These are phyloP conservation scores for Phanerochaete carnosa DNA, from an alignment of 768 basidiomycete species.

Conservation along the genomic window DNA sequence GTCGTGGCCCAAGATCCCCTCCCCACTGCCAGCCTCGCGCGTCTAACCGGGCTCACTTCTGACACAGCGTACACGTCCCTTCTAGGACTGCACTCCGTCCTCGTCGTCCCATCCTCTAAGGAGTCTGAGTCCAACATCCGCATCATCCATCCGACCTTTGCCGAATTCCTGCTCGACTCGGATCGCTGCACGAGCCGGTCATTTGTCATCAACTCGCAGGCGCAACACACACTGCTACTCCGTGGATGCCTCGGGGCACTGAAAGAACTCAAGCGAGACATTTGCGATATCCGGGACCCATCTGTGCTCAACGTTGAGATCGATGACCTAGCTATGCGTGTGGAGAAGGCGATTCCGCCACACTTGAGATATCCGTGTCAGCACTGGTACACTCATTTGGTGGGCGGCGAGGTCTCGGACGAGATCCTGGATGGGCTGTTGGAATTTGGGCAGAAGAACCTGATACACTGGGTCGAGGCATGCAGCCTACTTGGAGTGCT, in stretches of 20 bases:
- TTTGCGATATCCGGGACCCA: not conserved
- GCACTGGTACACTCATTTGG: slow-evolving; percentile 20
- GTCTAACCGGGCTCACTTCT: not conserved
- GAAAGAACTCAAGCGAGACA: not conserved
- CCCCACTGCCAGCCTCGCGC: not conserved
- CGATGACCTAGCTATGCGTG: not conserved
- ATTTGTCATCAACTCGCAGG: not conserved
- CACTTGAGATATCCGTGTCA: slow-evolving; percentile 21
- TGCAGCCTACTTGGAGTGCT: slow-evolving; percentile 4
- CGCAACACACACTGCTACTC: not conserved
- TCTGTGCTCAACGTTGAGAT: slow-evolving; percentile 5
- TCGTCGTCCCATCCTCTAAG: not conserved
- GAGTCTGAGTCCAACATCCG: not conserved
- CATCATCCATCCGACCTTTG: not conserved
- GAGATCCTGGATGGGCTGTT: not conserved
- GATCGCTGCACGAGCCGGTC: not conserved
- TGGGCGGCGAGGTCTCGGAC: not conserved
- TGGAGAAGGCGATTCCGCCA: slow-evolving; percentile 8
- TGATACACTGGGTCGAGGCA: slow-evolving; percentile 23
- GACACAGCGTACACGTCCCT: not conserved
- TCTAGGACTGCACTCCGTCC: not conserved
- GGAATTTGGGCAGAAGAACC: slow-evolving; percentile 13
- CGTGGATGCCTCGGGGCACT: not conserved
- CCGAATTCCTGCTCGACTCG: not conserved
- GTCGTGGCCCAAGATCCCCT: not conserved